Conservation (phyloP, 495 filamentous ascomycete genomes). For the Trichoderma asperelloides region DNA sequence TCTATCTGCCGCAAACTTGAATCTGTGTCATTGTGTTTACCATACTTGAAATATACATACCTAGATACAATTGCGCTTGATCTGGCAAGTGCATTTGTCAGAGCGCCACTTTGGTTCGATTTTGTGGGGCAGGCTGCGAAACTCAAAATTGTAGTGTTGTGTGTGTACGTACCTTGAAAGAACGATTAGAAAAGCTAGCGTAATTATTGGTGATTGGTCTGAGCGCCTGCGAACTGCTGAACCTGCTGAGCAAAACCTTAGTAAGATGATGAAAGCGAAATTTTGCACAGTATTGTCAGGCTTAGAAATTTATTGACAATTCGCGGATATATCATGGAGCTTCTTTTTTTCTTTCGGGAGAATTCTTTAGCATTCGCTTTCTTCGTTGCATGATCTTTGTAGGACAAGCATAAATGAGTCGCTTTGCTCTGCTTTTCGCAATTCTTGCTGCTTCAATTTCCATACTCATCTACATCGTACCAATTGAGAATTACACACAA, state of each 20-base stretch:
- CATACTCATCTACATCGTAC: background rate
- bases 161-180: background rate
- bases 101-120: no score
- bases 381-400: background rate
- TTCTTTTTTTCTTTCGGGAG: background rate
- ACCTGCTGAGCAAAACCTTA: background rate
- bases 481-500: background rate
- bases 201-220: background rate
- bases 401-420: background rate
- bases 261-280: background rate
- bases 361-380: background rate
- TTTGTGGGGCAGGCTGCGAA: no score
- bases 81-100: no score
- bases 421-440: background rate
- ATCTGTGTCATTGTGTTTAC: no score
- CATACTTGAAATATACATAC: no score
- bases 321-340: background rate
- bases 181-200: background rate
- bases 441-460: conserved; percentile 1
- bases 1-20: no score
- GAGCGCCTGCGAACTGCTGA: background rate
- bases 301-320: conserved; percentile 1
- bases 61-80: no score
- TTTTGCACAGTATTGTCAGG: background rate
- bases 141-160: no score